Evolutionary conservation across 176 grass and related monocot genomes (phyloP), one percentile per base, ranked within the genome.

Genomic region (Phyllostachys edulis): DNA sequence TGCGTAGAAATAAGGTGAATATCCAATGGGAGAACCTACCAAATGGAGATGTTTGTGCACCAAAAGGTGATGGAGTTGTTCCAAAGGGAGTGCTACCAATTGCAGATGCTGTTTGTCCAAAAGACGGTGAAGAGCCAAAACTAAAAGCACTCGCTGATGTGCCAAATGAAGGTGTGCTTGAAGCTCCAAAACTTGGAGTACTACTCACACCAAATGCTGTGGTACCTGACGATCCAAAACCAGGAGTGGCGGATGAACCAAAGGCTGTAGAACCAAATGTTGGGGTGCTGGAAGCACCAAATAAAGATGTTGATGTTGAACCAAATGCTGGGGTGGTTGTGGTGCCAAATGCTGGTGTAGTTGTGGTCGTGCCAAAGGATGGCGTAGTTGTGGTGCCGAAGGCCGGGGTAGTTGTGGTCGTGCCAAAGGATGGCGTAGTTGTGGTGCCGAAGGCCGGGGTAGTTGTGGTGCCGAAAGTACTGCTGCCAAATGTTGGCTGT

Each of bases 81-180:
- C 93, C 96, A 80, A 97, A 97, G 50, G 87, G 89, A 71, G 78
- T 86, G 62, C 82, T 91, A 41, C 92, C 87, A 91, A 84, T 92
- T 57, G 93, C 41, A 69, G 89, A 71, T 40, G 83, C 17, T 15
- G 93, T 82, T 85, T 98, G 96, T 32, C 87, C 93, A 75, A 93
- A 91, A 29, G 92, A 80, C 32, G 89, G 87, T 6, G 89, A 82
- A 14, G 96, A 90, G n/a, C 95, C 92, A 89, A 98, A 98, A 77
- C 85, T 85, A 80, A 97, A 94, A 70, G 90, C 62, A 59, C 88
- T 73, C 7, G 68, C 77, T 74, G 90, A 81, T 51, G 87, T 71
- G 71, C 94, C 94, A 89, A 97, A 97, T 38, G 86, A 52, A 75
- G 93, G 85, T 64, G 79, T 80, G 74, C 71, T 93, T 29, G 92